phyloP scores from a whole-genome alignment of 78 protist species.

The Creolimax fragrantissima region DNA sequence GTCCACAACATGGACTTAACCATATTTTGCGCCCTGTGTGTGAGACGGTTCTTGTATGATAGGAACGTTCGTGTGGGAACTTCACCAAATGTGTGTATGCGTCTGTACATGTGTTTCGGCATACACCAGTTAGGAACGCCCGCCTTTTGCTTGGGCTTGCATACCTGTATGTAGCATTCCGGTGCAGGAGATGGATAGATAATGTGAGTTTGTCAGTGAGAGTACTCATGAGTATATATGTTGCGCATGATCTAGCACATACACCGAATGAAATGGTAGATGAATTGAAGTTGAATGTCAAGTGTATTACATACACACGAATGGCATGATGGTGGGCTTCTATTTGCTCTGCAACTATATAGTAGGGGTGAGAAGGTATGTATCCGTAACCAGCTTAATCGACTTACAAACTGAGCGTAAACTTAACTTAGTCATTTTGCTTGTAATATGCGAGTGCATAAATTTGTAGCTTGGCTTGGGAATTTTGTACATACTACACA shows the following conservation, averaged over 20 bases:
- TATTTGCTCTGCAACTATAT: background rate
- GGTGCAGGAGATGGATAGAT: background rate
- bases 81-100: background rate
- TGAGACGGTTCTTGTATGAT: background rate
- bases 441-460: too few species aligned
- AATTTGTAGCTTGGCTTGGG: background rate
- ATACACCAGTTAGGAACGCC: too few species aligned
- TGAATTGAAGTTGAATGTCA: too few species aligned
- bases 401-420: background rate
- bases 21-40: background rate
- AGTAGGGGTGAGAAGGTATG: background rate
- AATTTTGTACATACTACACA: background rate
- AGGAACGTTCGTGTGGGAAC: background rate
- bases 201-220: background rate
- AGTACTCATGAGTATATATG: background rate
- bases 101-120: background rate
- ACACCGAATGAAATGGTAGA: too few species aligned
- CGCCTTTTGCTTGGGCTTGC: too few species aligned
- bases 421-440: background rate
- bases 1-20: background rate
- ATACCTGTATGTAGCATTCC: background rate
- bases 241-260: too few species aligned
- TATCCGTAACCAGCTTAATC: too few species aligned
- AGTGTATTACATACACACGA: too few species aligned
- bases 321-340: too few species aligned